A percentile compares a stretch with the other conserved stretches of the same genome.
Conservation (phyloP, 805 yeast genomes). For the Myxozyma vanderwaltii region DNA sequence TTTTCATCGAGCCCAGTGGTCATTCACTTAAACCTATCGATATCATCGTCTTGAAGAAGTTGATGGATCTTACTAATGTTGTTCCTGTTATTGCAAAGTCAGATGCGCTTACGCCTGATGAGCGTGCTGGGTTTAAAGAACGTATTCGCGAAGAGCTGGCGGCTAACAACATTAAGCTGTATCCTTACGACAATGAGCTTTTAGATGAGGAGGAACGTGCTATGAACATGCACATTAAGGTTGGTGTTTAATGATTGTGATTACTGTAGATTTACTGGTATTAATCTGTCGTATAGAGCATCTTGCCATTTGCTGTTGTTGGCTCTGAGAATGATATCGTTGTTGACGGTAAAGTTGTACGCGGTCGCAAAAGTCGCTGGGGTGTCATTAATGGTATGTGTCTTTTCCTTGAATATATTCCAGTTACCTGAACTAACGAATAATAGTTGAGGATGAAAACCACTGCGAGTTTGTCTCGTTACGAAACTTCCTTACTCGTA, state of each 20-base stretch:
- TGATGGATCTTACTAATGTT: slow-evolving; percentile 88
- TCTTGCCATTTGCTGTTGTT: slow-evolving; percentile 87
- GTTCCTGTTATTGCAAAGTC: slow-evolving; percentile 95
- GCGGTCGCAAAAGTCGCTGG: slow-evolving; percentile 93
- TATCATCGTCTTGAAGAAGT: slow-evolving; percentile 75
- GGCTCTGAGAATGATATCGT: slow-evolving; percentile 82
- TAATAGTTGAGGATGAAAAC: slow-evolving; percentile 78
- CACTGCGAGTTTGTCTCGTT: slow-evolving; percentile 96
- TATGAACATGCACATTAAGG: slow-evolving; percentile 60
- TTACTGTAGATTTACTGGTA: too few relatives aligned
- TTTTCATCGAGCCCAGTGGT: slow-evolving; percentile 87
- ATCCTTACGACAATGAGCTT: slow-evolving; percentile 70
- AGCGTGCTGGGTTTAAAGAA: slow-evolving; percentile 77
- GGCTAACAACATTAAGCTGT: slow-evolving; percentile 71
- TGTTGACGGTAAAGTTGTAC: slow-evolving; percentile 74
- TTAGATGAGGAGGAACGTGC: slow-evolving; percentile 45
- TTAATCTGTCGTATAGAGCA: too few relatives aligned
- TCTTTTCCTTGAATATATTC: not conserved
- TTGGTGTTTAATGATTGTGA: too few relatives aligned
- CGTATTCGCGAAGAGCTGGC: slow-evolving; percentile 67
- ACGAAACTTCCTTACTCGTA: slow-evolving; percentile 90
- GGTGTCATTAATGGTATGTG: slow-evolving; percentile 66
- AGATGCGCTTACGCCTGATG: slow-evolving; percentile 84
- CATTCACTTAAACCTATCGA: slow-evolving; percentile 75
- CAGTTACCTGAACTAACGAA: not conserved